Percentiles rank a stretch among this genome's conserved stretches.
Conservation (phyloP, 345 rosid genomes). For the Cardamine occulta region DNA sequence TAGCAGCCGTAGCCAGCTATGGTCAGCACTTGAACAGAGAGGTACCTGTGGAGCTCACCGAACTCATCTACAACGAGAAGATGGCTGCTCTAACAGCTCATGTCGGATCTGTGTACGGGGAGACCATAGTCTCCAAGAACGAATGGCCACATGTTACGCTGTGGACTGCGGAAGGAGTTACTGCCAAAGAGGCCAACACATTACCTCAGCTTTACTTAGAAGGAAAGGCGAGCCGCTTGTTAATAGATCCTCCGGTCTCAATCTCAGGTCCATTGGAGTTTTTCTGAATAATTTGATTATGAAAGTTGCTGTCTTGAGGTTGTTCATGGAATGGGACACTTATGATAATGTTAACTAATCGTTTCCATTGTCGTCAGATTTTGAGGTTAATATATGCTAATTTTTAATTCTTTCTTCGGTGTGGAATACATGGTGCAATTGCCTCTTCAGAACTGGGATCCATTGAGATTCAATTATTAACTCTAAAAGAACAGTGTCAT, state of each 20-base stretch:
- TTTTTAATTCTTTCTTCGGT: background rate
- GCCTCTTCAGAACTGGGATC: background rate
- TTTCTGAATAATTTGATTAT: constrained; percentile 44
- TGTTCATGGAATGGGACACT: constrained; percentile 19
- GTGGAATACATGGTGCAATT: background rate
- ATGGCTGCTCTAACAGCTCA: constrained; percentile 82
- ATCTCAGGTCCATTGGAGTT: constrained; percentile 75
- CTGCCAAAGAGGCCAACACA: constrained; percentile 73
- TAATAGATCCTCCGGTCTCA: constrained; percentile 68
- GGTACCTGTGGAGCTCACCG: constrained; percentile 72
- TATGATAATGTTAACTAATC: background rate
- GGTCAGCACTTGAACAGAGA: constrained; percentile 53
- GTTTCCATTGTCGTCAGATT: constrained; percentile 10
- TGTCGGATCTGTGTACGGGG: constrained; percentile 71
- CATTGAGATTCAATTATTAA: background rate
- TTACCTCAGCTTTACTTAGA: constrained; percentile 64
- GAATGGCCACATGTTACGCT: constrained; percentile 90
- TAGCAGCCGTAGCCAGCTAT: constrained; percentile 73
- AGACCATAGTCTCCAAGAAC: constrained; percentile 62
- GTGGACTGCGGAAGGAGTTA: constrained; percentile 80
- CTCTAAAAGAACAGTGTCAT: background rate
- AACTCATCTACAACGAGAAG: constrained; percentile 68
- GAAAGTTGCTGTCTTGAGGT: constrained; percentile 18
- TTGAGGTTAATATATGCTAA: constrained; percentile 10
- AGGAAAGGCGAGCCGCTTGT: constrained; percentile 71